A percentile compares a stretch with the other conserved stretches of the same genome.
These are phyloP conservation scores for Colletotrichum endophyticum DNA, from an alignment of 2,329 filamentous ascomycete species.

Conservation along the genomic window DNA sequence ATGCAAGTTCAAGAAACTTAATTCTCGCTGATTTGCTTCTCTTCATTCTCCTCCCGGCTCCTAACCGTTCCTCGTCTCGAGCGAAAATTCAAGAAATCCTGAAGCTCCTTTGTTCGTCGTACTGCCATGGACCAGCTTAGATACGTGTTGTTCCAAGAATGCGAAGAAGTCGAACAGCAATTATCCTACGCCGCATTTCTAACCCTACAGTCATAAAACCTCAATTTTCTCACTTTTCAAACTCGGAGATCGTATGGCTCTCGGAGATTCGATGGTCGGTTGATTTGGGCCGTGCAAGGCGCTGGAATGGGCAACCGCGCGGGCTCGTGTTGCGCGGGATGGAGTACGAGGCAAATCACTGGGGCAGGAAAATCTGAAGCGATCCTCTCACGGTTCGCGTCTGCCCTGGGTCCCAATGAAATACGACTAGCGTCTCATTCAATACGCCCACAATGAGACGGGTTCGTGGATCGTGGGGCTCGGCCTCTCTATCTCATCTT, in stretches of 20 bases:
- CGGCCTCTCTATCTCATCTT: neutral
- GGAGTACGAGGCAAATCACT: neutral
- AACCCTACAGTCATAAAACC: neutral
- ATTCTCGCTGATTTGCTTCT: neutral
- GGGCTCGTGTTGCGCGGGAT: neutral
- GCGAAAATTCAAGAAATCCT: neutral
- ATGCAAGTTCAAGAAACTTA: neutral
- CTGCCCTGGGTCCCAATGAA: neutral
- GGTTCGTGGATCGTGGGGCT: neutral
- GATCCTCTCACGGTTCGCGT: neutral
- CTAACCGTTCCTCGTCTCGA: neutral
- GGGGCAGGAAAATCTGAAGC: neutral
- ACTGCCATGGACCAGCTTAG: neutral
- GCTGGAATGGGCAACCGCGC: neutral
- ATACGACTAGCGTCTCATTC: neutral
- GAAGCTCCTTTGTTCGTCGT: neutral
- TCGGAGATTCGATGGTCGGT: neutral
- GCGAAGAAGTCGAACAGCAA: neutral
- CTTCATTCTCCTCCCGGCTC: neutral
- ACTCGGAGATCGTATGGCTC: neutral
- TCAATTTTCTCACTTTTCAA: neutral
- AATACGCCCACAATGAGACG: neutral
- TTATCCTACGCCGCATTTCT: neutral
- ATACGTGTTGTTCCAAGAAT: neutral
- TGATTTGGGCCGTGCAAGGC: neutral